Percentiles rank a stretch among this genome's conserved stretches.
phyloP scores from a whole-genome alignment of 2,329 filamentous ascomycete genomes.

The Xylariaceae sp. region DNA sequence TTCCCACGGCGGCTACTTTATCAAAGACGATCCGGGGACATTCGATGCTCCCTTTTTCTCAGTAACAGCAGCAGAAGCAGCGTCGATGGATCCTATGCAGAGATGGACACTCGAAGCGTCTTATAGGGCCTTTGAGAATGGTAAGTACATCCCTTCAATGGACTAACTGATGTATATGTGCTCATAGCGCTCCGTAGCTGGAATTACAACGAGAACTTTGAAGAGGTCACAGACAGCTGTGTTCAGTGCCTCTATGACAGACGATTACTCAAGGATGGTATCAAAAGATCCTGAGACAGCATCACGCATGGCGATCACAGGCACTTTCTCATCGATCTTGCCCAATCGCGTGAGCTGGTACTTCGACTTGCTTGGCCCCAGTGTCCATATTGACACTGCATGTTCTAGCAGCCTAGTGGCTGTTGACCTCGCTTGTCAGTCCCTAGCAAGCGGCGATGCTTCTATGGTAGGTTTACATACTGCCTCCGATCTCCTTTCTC shows the following conservation, averaged over 20 bases:
- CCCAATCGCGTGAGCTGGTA: slow-evolving; percentile 52
- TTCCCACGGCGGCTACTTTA: slow-evolving; percentile 41
- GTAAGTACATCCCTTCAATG: slow-evolving; percentile 25
- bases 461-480: slow-evolving; percentile 29
- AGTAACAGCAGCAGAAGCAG: slow-evolving; percentile 45
- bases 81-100: slow-evolving; percentile 49
- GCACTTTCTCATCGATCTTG: slow-evolving; percentile 41
- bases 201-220: slow-evolving; percentile 41
- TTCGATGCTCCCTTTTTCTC: slow-evolving; percentile 52
- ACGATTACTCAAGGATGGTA: slow-evolving; percentile 45
- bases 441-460: slow-evolving; percentile 34
- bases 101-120: slow-evolving; percentile 44
- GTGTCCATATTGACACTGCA: slow-evolving; percentile 47
- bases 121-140: slow-evolving; percentile 48
- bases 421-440: slow-evolving; percentile 40
- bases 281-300: slow-evolving; percentile 45
- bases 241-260: slow-evolving; percentile 47
- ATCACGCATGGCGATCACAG: slow-evolving; percentile 44
- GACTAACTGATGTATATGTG: not conserved
- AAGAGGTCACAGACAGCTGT: slow-evolving; percentile 43
- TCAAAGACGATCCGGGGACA: slow-evolving; percentile 42
- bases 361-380: slow-evolving; percentile 48
- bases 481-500: not conserved
- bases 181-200: slow-evolving; percentile 37
- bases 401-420: slow-evolving; percentile 48